Conservation (phyloP, 495 filamentous ascomycete genomes). For the Aeminium ludgeri region DNA sequence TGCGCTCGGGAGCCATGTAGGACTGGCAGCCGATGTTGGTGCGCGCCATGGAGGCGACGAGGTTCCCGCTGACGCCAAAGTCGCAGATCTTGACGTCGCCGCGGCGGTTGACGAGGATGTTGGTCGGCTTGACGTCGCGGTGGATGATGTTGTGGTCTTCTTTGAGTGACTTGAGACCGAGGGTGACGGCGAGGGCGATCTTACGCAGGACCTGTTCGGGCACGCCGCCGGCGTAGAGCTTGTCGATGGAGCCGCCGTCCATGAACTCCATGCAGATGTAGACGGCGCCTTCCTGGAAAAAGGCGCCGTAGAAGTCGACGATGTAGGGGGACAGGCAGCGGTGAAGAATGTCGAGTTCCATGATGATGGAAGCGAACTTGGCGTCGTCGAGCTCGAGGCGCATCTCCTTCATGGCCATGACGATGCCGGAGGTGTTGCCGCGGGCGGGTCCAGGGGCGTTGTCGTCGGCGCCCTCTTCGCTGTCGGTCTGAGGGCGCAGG, state of each 20-base stretch:
- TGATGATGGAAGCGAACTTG: conserved; percentile 94
- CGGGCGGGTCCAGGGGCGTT: conserved; percentile 15
- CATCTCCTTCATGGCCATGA: conserved; percentile 99
- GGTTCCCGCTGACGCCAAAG: conserved; percentile 91
- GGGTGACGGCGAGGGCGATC: conserved; percentile 75
- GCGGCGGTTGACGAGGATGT: conserved; percentile 76
- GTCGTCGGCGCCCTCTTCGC: conserved; percentile 4
- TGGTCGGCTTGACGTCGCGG: conserved; percentile 95
- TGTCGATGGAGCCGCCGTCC: conserved; percentile 98
- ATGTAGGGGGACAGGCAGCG: conserved; percentile 90
- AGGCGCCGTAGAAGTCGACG: conserved; percentile 96
- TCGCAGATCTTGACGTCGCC: conserved; percentile 98
- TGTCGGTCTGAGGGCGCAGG: conserved; percentile 1
- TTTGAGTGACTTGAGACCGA: conserved; percentile 84
- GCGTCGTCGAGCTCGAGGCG: conserved; percentile 90
- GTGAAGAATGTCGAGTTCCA: conserved; percentile 93
- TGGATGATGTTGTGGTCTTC: conserved; percentile 99
- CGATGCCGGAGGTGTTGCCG: conserved; percentile 35
- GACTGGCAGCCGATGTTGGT: conserved; percentile 99
- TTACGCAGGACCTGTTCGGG: conserved; percentile 80
- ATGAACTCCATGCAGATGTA: conserved; percentile 99
- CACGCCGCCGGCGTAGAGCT: conserved; percentile 84
- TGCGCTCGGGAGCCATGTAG: conserved; percentile 97
- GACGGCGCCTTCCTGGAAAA: conserved; percentile 97
- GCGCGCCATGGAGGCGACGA: conserved; percentile 94